Base-by-base conservation (phyloP, 192 early-diverging fungal genomes). In the Coemansia sp. region DNA sequence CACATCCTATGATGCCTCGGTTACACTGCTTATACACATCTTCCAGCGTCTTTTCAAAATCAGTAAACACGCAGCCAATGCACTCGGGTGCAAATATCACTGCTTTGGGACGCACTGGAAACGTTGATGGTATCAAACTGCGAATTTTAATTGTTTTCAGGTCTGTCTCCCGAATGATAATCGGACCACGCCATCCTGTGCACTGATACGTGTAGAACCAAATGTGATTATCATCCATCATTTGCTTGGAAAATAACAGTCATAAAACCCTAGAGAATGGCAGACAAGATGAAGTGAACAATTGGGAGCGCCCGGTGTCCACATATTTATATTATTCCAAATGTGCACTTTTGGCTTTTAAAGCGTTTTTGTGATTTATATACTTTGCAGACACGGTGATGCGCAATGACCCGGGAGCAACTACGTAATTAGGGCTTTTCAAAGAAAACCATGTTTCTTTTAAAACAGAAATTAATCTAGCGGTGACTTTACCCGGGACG, bases 151-250 rank as follows among this genome's bases (percentile, higher is more conserved):
- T 12, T n/a, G 11, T n/a, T 45, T 45, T 12, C 43, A 45, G 43
- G 43, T 45, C 29, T 32, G 29, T 6, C 5, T 32, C 29, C 1
- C 29, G 47, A 19, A 49, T 7, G 17, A 49, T 17, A 19, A 49
- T 49, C 19, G 47, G 47, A 5, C 47, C 15, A 19, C 19, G 47
- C 47, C 47, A 49, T 17, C n/a, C 19, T 19, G n/a, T n/a, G 19
- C 47, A 5, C 47, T 49, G 47, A 19, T 49, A 49, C 15, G 47
- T 49, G 47, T 49, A 49, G 19, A 49, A 49, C 47, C 47, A 49
- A 19, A 49, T 19, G 2, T 49, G 19, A 19, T 17, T 49, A 49
- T 7, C 17, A 49, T 49, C 15, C 47, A 49, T 49, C 6, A 19
- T 49, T n/a, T 11, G 15, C 15, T 43, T 15, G 15, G 5, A 11